phyloP scores from a whole-genome alignment of 352 stramenopile genomes.

The Thalassiosira gravida region DNA sequence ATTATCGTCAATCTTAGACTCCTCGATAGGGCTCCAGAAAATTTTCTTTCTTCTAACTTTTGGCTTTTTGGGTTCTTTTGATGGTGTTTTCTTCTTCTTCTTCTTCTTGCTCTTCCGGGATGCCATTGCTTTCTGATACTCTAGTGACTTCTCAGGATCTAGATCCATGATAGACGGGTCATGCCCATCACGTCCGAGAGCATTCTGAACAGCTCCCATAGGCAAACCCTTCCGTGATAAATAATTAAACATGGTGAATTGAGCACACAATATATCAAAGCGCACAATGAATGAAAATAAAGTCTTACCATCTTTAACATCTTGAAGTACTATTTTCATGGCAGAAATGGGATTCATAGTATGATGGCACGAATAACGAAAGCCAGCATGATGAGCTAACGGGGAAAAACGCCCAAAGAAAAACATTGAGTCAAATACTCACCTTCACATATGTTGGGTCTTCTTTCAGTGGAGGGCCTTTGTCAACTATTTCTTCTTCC shows the following conservation, averaged over 20 bases:
- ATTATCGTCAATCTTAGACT: constrained; percentile 83
- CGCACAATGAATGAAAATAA: constrained; percentile 3
- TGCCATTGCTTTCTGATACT: constrained; percentile 65
- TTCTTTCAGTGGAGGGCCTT: constrained; percentile 66
- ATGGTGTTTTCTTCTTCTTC: constrained; percentile 47
- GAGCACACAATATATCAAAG: constrained; percentile 2
- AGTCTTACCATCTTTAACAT: constrained; percentile 72
- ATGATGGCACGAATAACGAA: too few species aligned
- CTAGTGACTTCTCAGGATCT: constrained; percentile 74
- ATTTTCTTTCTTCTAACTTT: constrained; percentile 85
- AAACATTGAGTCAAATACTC: constrained; percentile 80
- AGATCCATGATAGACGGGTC: constrained; percentile 81
- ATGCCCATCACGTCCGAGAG: constrained; percentile 87
- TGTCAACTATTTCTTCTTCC: constrained; percentile 24
- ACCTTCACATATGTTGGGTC: constrained; percentile 71
- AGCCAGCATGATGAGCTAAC: too few species aligned
- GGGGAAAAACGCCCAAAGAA: neutral
- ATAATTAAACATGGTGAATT: constrained; percentile 3
- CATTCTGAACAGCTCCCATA: constrained; percentile 91
- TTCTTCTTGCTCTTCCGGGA: constrained; percentile 60
- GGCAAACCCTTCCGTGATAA: constrained; percentile 56
- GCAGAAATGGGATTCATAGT: too few species aligned
- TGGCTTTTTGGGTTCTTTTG: constrained; percentile 62
- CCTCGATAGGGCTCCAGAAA: constrained; percentile 84
- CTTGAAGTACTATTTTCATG: constrained; percentile 78